Percentiles rank a stretch among this genome's conserved stretches.
Conservation (phyloP, 2,329 filamentous ascomycete species). For the Ophiostoma sp. region DNA sequence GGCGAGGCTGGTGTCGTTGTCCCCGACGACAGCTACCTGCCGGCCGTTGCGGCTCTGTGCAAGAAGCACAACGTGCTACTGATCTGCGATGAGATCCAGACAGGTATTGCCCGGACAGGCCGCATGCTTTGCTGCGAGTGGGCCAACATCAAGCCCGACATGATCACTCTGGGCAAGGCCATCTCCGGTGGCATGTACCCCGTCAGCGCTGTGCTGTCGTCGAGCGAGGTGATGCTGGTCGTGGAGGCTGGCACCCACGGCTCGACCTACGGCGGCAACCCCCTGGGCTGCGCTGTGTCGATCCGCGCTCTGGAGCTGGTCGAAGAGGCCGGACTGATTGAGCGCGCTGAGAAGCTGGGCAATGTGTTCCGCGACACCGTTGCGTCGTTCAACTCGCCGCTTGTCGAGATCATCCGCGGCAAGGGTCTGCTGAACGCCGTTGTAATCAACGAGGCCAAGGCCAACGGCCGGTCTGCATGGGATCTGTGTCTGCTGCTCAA, state of each 20-base stretch:
- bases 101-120: constrained; percentile 90
- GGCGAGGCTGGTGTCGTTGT: constrained; percentile 96
- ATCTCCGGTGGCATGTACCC: constrained; percentile 99
- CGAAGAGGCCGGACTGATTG: constrained; percentile 82
- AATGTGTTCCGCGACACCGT: constrained; percentile 77
- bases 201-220: constrained; percentile 85
- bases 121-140: constrained; percentile 92
- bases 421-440: constrained; percentile 95
- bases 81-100: constrained; percentile 98
- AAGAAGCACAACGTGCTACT: constrained; percentile 92
- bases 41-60: constrained; percentile 74
- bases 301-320: constrained; percentile 93
- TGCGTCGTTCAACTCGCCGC: constrained; percentile 65
- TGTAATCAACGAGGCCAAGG: constrained; percentile 85
- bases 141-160: constrained; percentile 89
- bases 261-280: constrained; percentile 97
- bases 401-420: constrained; percentile 78
- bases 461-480: constrained; percentile 84
- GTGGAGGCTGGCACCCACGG: constrained; percentile 95
- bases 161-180: constrained; percentile 92
- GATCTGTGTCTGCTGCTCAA: constrained; percentile 94
- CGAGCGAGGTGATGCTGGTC: constrained; percentile 89
- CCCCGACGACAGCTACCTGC: constrained; percentile 82
- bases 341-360: constrained; percentile 74
- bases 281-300: constrained; percentile 88